Evolutionary conservation across 345 rosid species (phyloP), one percentile per base, ranked within the genome.

Genomic region (Nephelium lappaceum): DNA sequence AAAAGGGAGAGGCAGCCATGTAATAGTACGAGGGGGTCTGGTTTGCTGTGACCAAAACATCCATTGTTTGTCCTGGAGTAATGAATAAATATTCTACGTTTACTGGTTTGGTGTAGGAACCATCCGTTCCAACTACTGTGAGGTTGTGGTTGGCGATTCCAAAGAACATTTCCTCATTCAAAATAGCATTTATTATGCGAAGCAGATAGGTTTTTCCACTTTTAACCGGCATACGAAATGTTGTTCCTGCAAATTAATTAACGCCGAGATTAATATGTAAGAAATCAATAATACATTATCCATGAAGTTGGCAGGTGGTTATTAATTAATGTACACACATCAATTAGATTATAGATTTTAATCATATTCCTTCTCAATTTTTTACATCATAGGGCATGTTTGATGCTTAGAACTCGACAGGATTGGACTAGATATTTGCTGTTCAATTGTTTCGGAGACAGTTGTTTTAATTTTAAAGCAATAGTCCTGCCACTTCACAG

Each of bases 1-100:
- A 49, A 23, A 80, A 88, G 6, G 88, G 72, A 8, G 72, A 18
- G 0, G 81, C 67, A 1, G 79, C 85, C 2, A 87, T 85, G 80
- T 85, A 85, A 57, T 87, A 85, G 25, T 73, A 49, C 38, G 80
- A 53, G 1, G 77, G 80, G 15, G 77, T 5, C 39, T 84, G 85
- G 66, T 82, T 71, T 21, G 91, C 84, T 3, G 76, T 81, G 77
- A 88, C 79, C 67, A 88, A 53, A 31, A 88, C 66, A 11, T 88
- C 87, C 86, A 88, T 85, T 6, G 91, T 85, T 47, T 88, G 88
- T 1, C 88, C 90, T 2, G 88, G 91, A 16, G 86, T 77, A 16
- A 88, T 84, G 82, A 84, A 68, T 16, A 88, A 36, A 49, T 84
- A 86, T 2, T 65, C 18, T 0, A 74, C 67, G 0, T 31, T 39